Conservation (phyloP, 306 rosid genomes). For the Lotus japonicus region DNA sequence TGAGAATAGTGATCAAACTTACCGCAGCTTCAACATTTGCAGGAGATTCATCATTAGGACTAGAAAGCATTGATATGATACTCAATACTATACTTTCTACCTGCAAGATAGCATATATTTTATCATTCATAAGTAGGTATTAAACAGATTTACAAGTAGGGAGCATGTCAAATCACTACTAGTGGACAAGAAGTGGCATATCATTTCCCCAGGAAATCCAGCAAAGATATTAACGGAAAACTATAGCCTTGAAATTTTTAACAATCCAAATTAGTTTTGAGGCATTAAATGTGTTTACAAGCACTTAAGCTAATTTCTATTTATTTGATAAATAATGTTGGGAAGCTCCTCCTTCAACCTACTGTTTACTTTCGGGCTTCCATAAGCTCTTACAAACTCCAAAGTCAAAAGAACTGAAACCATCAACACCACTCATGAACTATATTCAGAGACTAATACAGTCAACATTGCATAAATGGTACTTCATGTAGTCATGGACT, state of each 20-base stretch:
- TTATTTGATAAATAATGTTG: neutral
- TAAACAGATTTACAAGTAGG: conserved; percentile 11
- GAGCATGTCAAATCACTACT: neutral
- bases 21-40: conserved; percentile 99
- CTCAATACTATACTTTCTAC: conserved; percentile 97
- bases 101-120: conserved; percentile 39
- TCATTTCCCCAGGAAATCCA: conserved; percentile 4
- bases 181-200: conserved; percentile 5
- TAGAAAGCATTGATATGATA: conserved; percentile 92
- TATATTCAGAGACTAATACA: neutral
- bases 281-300: neutral
- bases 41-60: conserved; percentile 97
- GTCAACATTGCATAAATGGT: neutral
- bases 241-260: conserved; percentile 14
- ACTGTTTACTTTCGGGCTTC: neutral
- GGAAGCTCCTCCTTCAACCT: neutral
- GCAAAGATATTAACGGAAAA: neutral
- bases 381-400: neutral
- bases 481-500: neutral
- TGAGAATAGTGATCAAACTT: conserved; percentile 32
- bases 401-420: neutral
- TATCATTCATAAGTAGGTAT: neutral
- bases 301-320: neutral
- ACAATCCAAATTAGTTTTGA: conserved; percentile 10
- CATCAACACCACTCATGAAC: neutral